Percentiles rank a stretch among this genome's conserved stretches.
phyloP scores from a whole-genome alignment of 2,329 filamentous ascomycete genomes.

The Paecilomyces dactylethromorphus region DNA sequence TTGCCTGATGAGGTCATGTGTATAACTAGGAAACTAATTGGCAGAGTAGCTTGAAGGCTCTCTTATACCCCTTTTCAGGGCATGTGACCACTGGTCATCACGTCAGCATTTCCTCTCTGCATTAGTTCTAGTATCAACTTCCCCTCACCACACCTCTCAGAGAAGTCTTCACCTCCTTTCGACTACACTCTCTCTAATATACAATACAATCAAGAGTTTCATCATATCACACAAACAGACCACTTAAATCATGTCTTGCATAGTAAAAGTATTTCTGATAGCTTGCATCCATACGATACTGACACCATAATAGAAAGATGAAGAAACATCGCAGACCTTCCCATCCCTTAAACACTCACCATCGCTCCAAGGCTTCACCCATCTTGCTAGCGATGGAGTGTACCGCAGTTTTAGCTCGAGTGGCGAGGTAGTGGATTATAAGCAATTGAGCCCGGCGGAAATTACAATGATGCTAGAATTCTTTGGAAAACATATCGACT shows the following conservation, averaged over 20 bases:
- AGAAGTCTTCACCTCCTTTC: no score
- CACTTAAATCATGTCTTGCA: no score
- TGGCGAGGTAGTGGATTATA: conserved; percentile 5
- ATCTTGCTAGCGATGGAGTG: conserved; percentile 5
- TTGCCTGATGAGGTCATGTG: no score
- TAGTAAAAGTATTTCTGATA: no score
- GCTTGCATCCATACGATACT: no score
- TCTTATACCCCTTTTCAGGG: conserved; percentile 3
- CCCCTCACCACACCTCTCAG: no score
- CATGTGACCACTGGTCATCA: conserved; percentile 1
- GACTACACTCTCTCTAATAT: no score
- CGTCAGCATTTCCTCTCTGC: background rate
- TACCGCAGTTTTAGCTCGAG: background rate
- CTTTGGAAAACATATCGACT: background rate
- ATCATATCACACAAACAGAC: no score
- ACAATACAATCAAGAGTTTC: no score
- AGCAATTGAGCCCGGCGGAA: conserved; percentile 2
- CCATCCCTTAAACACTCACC: conserved; percentile 2
- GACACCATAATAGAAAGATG: no score
- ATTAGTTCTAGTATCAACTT: background rate
- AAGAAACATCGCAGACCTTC: background rate
- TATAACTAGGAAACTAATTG: no score
- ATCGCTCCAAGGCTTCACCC: background rate
- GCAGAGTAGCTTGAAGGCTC: conserved; percentile 5
- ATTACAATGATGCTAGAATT: conserved; percentile 1